Base-by-base conservation (phyloP, 75 land plant genomes). In the Cryptomeria japonica region DNA sequence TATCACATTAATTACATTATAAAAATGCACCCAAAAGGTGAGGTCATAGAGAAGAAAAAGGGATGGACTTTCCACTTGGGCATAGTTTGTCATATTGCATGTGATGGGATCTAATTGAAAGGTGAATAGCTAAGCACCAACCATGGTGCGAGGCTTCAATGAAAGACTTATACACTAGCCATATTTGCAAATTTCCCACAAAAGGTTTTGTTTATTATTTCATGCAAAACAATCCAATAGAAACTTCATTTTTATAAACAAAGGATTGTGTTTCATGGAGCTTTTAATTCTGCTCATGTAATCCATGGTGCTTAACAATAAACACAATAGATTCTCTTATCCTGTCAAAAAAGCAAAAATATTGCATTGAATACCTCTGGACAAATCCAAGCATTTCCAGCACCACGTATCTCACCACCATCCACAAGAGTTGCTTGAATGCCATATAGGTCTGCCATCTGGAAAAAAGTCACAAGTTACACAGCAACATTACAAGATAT, bases 401-500 rank as follows among this genome's bases (percentile, higher is more conserved):
- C 99, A 41, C 99, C 99, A 16, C 99, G 96, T 88, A 98, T 94
- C 90, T 98, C 99, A 85, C 99, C 99, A 83, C 99, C 99, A 94
- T 98, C 99, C 41, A 96, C 92, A 79, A 98, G 99, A 44, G 80
- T 94, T 51, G 95, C 97, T 89, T 96, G 92, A 80, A 98, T 96
- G 76, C 99, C 99, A 93, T 97, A 97, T 84, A 98, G 76, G 84
- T 98, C 97, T 56, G 97, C 99, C 90, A 97, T 91, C 99, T 98
- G 93, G 70, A 83, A 88, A 84, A 44, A 4, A 84, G 87, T 77
- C 3, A 18, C 32, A 28, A 51, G 36, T 83, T 47, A 9, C 41
- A 83, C 31, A 85, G 42, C 77, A n/a, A 76, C 22, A 41, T 32
- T 19, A 28, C 34, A 13, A 82, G 34, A 10, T 38, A 88, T 56